Evolutionary conservation across 2,329 filamentous ascomycete species (phyloP), one percentile per base, ranked within the genome.

Genomic region (Arthrobotrys sinensis): DNA sequence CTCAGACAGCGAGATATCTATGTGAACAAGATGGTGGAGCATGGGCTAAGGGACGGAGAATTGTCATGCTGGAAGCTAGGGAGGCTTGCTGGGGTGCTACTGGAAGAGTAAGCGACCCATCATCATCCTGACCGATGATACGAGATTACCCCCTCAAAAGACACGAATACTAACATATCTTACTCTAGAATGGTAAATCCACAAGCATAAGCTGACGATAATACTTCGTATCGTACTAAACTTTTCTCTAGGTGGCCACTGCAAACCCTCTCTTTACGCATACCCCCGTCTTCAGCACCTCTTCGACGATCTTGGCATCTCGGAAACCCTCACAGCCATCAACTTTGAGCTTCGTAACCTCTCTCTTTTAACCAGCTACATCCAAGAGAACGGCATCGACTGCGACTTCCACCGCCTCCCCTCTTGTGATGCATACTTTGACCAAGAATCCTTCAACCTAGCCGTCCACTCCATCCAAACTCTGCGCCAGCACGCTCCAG

Each of bases 61-160:
- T 77, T 6, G 86, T 94, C 4, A 88, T 94, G 86, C 86, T 95
- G 4, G 92, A 95, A 84, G 92, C 92, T 12, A 87, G 92, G 81
- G 92, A 94, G 85, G 91, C 90, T 3, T 94, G 92, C 82, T 94
- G 89, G 89, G 92, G 92, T 16, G 92, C 92, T n/a, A 95, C 92
- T 0, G 92, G 92, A n/a, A 85, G 73, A 77, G 92, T 60, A 64
- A 62, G 79, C 76, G 80, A 52, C 46, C 24, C 40, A 79, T 62
- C 57, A 32, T 53, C 24, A 32, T 16, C 16, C 21, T 6, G 6
- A 60, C 36, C 16, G 53, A 57, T 40, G 36, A 45, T 38, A 14
- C 19, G 21, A 48, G 16, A 28, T 62, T 28, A 28, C 24, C n/a
- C 36, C 45, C 7, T 38, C 36, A 12, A 24, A 43, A 3, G 36